Conservation (phyloP, 345 rosid genomes). For the Dipteronia sinensis region DNA sequence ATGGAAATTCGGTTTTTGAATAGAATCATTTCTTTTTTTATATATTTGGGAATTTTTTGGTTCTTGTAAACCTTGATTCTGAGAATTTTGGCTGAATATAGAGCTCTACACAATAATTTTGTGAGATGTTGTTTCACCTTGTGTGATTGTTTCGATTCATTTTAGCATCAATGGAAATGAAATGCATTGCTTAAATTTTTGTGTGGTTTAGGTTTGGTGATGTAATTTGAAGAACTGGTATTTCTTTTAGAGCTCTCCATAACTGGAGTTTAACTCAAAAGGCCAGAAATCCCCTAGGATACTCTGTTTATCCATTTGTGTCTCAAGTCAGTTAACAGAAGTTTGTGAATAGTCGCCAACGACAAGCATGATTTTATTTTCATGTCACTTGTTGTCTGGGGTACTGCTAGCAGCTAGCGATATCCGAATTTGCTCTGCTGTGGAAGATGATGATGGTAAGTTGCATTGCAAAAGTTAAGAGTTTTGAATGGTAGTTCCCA, state of each 20-base stretch:
- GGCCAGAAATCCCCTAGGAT: background rate
- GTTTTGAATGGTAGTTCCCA: background rate
- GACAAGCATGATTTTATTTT: background rate
- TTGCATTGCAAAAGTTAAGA: too few relatives aligned
- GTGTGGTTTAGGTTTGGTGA: background rate
- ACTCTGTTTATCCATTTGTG: background rate
- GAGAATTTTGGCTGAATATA: background rate
- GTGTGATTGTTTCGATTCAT: background rate
- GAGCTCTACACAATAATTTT: slow-evolving; percentile 7
- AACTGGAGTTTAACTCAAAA: background rate
- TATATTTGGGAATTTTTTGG: background rate
- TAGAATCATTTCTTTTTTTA: background rate
- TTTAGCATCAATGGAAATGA: background rate
- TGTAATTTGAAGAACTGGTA: background rate
- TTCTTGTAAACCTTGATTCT: slow-evolving; percentile 1
- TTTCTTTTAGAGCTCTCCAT: background rate
- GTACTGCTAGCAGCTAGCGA: too few relatives aligned
- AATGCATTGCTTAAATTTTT: background rate
- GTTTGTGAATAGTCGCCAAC: background rate
- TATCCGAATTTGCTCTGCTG: background rate
- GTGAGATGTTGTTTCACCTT: background rate
- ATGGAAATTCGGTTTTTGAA: background rate
- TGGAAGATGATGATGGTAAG: background rate
- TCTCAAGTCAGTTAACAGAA: background rate
- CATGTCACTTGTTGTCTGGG: background rate